These are phyloP conservation scores for Xylaria telfairii DNA, from an alignment of 495 filamentous ascomycete genomes.

Conservation along the genomic window DNA sequence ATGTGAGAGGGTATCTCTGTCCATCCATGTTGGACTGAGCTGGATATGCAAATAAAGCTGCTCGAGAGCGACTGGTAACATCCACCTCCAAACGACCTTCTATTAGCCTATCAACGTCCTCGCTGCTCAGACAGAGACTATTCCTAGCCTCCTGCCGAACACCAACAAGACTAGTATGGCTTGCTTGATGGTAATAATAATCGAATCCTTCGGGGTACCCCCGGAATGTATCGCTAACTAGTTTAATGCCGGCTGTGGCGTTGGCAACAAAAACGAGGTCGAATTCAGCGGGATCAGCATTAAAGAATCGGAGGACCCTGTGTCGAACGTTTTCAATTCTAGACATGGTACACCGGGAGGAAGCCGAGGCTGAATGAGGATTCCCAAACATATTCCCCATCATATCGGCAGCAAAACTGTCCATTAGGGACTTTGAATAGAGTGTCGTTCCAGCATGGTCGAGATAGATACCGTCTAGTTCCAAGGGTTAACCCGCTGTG, in stretches of 20 bases:
- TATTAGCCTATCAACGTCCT: constrained; percentile 74
- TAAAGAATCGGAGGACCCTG: constrained; percentile 76
- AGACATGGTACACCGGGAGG: constrained; percentile 76
- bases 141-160: constrained; percentile 72
- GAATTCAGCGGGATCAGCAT: constrained; percentile 81
- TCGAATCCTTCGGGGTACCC: constrained; percentile 70
- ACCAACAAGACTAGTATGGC: constrained; percentile 89
- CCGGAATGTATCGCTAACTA: constrained; percentile 77
- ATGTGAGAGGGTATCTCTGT: constrained; percentile 72
- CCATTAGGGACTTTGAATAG: constrained; percentile 81
- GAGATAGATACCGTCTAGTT: constrained; percentile 79
- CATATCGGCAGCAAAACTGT: constrained; percentile 77
- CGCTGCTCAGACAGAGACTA: constrained; percentile 71
- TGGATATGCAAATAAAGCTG: constrained; percentile 78
- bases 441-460: constrained; percentile 92
- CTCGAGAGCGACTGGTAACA: constrained; percentile 18
- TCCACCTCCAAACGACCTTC: constrained; percentile 29
- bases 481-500: constrained; percentile 6
- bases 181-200: constrained; percentile 83
- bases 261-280: constrained; percentile 93
- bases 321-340: constrained; percentile 79
- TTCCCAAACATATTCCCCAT: constrained; percentile 84
- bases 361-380: constrained; percentile 83
- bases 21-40: constrained; percentile 96
- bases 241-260: constrained; percentile 87